A percentile compares a stretch with the other conserved stretches of the same genome.
These are phyloP conservation scores for Pseudognaphalium luteoalbum DNA, from an alignment of 129 eudicot genomes.

Conservation along the genomic window DNA sequence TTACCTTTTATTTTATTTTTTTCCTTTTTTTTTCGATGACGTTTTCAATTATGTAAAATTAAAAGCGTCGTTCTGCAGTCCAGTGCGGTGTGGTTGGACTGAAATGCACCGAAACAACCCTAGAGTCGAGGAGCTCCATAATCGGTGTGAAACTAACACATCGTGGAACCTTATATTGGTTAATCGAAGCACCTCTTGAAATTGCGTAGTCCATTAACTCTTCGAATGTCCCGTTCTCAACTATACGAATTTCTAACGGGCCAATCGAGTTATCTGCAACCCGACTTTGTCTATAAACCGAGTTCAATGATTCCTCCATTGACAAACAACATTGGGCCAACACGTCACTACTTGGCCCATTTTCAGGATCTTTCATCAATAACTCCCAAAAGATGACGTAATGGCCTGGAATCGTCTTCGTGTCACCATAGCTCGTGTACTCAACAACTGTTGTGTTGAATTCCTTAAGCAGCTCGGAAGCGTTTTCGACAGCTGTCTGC, in stretches of 20 bases:
- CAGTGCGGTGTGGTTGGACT: slow-evolving; percentile 66
- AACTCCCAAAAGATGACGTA: slow-evolving; percentile 82
- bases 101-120: slow-evolving; percentile 66
- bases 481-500: slow-evolving; percentile 64
- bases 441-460: slow-evolving; percentile 63
- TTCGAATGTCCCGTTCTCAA: slow-evolving; percentile 71
- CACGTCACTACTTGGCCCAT: slow-evolving; percentile 41
- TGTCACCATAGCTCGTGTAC: slow-evolving; percentile 73
- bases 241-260: slow-evolving; percentile 75
- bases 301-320: slow-evolving; percentile 79
- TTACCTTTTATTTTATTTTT: background rate
- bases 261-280: slow-evolving; percentile 78
- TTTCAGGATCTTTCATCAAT: slow-evolving; percentile 43
- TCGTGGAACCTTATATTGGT: slow-evolving; percentile 82
- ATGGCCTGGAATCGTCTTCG: slow-evolving; percentile 71
- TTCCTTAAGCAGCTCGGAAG: slow-evolving; percentile 45
- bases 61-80: slow-evolving; percentile 62
- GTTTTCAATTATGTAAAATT: background rate
- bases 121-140: slow-evolving; percentile 65
- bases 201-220: slow-evolving; percentile 93
- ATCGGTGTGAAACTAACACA: slow-evolving; percentile 69
- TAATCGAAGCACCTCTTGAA: slow-evolving; percentile 80
- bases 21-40: background rate
- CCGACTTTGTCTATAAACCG: slow-evolving; percentile 80
- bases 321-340: slow-evolving; percentile 58